Evolutionary conservation across 2,329 filamentous ascomycete species (phyloP), one percentile per base, ranked within the genome.

Genomic region (Colletotrichum eleusines): DNA sequence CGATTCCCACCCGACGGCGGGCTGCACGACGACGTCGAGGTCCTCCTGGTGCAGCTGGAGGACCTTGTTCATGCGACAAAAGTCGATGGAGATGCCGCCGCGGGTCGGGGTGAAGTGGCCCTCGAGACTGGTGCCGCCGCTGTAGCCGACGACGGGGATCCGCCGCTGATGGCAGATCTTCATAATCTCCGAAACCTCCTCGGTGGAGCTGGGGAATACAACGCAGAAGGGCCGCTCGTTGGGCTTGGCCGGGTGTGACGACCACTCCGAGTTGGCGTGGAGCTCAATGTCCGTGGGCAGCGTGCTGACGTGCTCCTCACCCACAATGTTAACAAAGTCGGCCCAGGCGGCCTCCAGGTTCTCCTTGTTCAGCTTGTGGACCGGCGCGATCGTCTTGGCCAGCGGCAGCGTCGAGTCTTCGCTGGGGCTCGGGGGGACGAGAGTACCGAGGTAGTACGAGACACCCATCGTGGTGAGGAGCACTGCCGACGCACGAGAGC

Each of bases 61-160:
- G 63, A 98, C 90, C 78, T 91, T 89, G 81, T 95, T 89, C 95
- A 98, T 97, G 72, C 91, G 88, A 61, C 87, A 87, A 79, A 97
- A 97, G 80, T 97, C 94, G 76, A 98, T 88, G 75, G 93, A 95
- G 40, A 97, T 89, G 26, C 95, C 95, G 68, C 93, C 92, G 74
- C 90, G 85, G 20, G 94, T 97, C 2, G 94, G 89, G 1, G 94
- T 90, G 80, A 93, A 97, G 80, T 97, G 94, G 1, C 95, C 95
- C 81, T 98, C 95, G 40, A 98, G 84, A 76, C 92, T 95, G 9
- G 95, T 97, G 42, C 95, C 95, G 53, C 95, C 95, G 68, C 91
- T 94, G 82, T 94, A 97, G 3, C 91, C 92, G 4, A 93, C 95
- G 31, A 97, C 94, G 6, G 95, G 95, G 73, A 98, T 96, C 67